These are phyloP conservation scores for Floccularia luteovirens DNA, from an alignment of 768 basidiomycete species.

Conservation along the genomic window DNA sequence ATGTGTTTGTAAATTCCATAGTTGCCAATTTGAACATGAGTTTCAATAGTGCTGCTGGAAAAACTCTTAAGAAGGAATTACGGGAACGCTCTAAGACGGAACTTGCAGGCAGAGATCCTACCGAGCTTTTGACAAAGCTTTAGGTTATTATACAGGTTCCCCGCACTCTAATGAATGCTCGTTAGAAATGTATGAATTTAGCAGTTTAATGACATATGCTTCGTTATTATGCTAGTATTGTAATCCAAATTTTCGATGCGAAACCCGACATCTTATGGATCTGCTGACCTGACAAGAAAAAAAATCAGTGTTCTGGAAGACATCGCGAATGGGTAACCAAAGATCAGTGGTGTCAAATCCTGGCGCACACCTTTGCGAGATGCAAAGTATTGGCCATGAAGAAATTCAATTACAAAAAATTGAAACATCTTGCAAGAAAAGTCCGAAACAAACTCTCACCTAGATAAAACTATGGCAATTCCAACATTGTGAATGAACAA, in stretches of 20 bases:
- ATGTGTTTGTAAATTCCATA: too few species aligned
- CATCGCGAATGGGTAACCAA: too few species aligned
- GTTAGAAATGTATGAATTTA: too few species aligned
- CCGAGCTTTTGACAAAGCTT: too few species aligned
- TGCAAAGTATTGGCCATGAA: constrained; percentile 78
- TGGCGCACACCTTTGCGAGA: constrained; percentile 60
- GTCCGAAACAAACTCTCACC: constrained; percentile 11
- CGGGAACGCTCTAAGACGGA: constrained; percentile 62
- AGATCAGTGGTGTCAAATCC: constrained; percentile 57
- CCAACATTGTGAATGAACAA: constrained; percentile 36
- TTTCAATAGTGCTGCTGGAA: constrained; percentile 69
- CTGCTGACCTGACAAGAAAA: too few species aligned
- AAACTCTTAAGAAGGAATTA: constrained; percentile 77
- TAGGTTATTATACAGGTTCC: too few species aligned
- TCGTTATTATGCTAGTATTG: too few species aligned
- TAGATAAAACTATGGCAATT: background rate
- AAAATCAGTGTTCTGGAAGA: too few species aligned
- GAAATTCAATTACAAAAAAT: constrained; percentile 68
- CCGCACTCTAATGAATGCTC: too few species aligned
- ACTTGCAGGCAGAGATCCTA: constrained; percentile 30
- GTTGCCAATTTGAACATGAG: background rate
- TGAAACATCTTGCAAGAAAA: constrained; percentile 44
- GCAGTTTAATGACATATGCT: too few species aligned
- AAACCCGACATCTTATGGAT: too few species aligned
- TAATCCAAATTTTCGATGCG: too few species aligned